Conservation (phyloP, 2,329 filamentous ascomycete genomes). For the Stemphylium beticola region DNA sequence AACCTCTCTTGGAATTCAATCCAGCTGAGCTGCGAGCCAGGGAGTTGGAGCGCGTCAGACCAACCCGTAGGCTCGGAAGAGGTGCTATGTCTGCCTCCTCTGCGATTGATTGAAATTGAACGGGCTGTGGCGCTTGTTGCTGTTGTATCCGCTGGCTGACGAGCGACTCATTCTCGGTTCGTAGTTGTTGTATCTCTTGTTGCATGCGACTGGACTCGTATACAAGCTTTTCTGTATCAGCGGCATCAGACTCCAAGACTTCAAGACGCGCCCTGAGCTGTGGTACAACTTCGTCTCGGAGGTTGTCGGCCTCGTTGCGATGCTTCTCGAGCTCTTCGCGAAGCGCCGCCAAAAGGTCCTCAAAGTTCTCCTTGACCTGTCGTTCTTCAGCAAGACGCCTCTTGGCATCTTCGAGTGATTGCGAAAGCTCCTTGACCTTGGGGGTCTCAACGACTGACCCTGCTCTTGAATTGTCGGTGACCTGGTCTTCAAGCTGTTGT, state of each 20-base stretch:
- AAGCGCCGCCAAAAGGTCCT: slow-evolving; percentile 85
- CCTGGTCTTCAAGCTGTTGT: slow-evolving; percentile 78
- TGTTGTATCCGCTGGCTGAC: slow-evolving; percentile 48
- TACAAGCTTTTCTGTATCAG: slow-evolving; percentile 73
- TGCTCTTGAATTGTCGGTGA: slow-evolving; percentile 50
- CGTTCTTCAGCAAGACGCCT: slow-evolving; percentile 84
- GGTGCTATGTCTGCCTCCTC: slow-evolving; percentile 60
- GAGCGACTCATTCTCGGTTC: slow-evolving; percentile 68
- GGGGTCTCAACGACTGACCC: slow-evolving; percentile 46
- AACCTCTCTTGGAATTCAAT: slow-evolving; percentile 50
- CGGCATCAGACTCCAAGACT: slow-evolving; percentile 75
- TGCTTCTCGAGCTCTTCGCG: slow-evolving; percentile 81
- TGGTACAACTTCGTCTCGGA: slow-evolving; percentile 86
- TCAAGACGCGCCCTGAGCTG: slow-evolving; percentile 77
- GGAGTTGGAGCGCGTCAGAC: slow-evolving; percentile 70
- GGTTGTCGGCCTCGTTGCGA: slow-evolving; percentile 87
- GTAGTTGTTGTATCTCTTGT: slow-evolving; percentile 71
- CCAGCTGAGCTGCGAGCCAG: slow-evolving; percentile 62
- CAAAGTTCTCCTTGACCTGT: slow-evolving; percentile 88
- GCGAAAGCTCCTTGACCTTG: slow-evolving; percentile 79
- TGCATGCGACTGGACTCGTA: slow-evolving; percentile 87
- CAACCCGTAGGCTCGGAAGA: slow-evolving; percentile 47
- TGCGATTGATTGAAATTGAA: slow-evolving; percentile 65
- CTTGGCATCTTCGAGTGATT: slow-evolving; percentile 79
- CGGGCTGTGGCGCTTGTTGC: slow-evolving; percentile 54